phyloP scores from a whole-genome alignment of 768 basidiomycete genomes.

The Coprinellus micaceus region DNA sequence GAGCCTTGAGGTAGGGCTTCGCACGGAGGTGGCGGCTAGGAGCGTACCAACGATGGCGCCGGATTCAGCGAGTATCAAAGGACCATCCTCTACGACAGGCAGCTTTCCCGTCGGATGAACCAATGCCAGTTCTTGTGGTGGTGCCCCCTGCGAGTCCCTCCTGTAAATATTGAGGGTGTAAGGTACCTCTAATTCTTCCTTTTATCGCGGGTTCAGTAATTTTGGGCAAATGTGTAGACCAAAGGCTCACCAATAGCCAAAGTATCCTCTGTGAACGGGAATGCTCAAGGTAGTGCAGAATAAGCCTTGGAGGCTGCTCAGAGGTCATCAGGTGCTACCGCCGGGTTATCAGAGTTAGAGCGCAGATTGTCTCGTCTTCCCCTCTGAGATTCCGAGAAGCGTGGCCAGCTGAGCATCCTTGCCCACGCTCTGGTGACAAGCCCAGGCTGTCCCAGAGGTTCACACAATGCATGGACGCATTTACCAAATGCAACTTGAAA shows the following conservation, averaged over 20 bases:
- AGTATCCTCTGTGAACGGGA: slow-evolving; percentile 49
- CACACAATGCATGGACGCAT: too few species aligned
- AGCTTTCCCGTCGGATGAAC: slow-evolving; percentile 44
- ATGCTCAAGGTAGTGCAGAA: slow-evolving; percentile 43
- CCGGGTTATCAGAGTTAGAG: too few species aligned
- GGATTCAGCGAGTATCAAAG: slow-evolving; percentile 34
- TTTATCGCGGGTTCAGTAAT: too few species aligned
- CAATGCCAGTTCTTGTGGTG: slow-evolving; percentile 33
- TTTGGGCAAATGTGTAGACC: too few species aligned
- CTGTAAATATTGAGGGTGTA: slow-evolving; percentile 43
- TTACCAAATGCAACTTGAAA: too few species aligned
- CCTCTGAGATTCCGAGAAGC: too few species aligned
- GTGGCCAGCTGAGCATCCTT: too few species aligned
- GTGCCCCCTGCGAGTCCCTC: slow-evolving; percentile 24
- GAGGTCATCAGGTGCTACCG: too few species aligned
- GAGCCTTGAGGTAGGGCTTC: background rate
- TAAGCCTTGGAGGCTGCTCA: background rate
- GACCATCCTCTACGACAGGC: slow-evolving; percentile 45
- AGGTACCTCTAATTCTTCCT: slow-evolving; percentile 49
- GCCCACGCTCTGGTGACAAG: too few species aligned
- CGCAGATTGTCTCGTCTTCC: too few species aligned
- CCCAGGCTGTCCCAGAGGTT: too few species aligned
- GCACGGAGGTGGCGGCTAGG: background rate
- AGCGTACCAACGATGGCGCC: slow-evolving; percentile 39
- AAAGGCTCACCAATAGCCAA: slow-evolving; percentile 42